Conservation (phyloP, 2,329 filamentous ascomycete genomes). For the Grosmannia clavigera region DNA sequence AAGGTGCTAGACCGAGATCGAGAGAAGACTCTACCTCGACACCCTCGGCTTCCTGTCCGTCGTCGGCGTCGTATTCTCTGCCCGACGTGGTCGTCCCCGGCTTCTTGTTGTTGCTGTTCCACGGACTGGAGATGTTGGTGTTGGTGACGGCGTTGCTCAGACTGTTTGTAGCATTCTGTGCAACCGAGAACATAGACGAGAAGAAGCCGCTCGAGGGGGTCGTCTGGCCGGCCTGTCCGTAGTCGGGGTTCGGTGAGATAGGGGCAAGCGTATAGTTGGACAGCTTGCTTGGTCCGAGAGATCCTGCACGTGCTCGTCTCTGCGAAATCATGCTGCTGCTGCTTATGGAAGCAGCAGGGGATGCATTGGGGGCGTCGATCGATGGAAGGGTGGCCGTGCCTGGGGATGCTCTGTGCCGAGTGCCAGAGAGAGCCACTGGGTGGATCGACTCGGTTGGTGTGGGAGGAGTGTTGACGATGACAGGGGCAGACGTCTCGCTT, state of each 20-base stretch:
- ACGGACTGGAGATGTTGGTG: slow-evolving; percentile 46
- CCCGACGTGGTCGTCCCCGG: slow-evolving; percentile 9
- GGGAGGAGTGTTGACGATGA: slow-evolving; percentile 55
- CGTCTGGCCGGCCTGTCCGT: slow-evolving; percentile 37
- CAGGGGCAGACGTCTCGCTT: slow-evolving; percentile 31
- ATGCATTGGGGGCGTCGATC: slow-evolving; percentile 34
- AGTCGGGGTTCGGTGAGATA: slow-evolving; percentile 65
- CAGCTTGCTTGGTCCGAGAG: slow-evolving; percentile 69
- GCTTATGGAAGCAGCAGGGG: slow-evolving; percentile 34
- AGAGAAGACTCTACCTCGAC: slow-evolving; percentile 31
- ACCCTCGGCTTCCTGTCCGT: slow-evolving; percentile 17
- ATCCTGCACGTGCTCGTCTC: slow-evolving; percentile 39
- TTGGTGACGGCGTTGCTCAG: slow-evolving; percentile 64
- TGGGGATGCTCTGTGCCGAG: slow-evolving; percentile 1
- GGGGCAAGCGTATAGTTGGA: slow-evolving; percentile 63
- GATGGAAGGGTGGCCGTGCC: slow-evolving; percentile 1
- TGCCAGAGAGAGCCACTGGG: slow-evolving; percentile 9
- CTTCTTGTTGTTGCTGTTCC: slow-evolving; percentile 23
- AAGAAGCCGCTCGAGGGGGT: slow-evolving; percentile 63
- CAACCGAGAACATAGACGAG: slow-evolving; percentile 81
- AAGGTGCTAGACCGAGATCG: slow-evolving; percentile 17
- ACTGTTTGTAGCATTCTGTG: slow-evolving; percentile 77
- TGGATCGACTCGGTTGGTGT: slow-evolving; percentile 40
- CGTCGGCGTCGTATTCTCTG: slow-evolving; percentile 5
- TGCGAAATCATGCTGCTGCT: slow-evolving; percentile 61